phyloP scores from a whole-genome alignment of 208 protist genomes.

The Leishmania aethiopica region DNA sequence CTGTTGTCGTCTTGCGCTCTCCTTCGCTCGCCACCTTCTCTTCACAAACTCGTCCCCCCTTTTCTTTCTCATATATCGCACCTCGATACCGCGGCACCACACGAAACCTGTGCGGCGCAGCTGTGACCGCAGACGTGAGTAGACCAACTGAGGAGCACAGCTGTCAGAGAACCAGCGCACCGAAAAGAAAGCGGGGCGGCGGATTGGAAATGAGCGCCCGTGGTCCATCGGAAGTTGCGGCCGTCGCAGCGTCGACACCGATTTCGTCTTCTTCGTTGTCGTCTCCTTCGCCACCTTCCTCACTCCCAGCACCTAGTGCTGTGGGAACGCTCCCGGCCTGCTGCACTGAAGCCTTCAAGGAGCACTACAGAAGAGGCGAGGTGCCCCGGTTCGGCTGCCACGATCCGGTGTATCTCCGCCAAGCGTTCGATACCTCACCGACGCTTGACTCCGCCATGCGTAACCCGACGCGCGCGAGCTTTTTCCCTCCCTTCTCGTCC shows the following conservation, averaged over 20 bases:
- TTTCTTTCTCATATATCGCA: background rate
- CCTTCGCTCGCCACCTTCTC: background rate
- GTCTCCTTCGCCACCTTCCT: background rate
- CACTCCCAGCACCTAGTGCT: background rate
- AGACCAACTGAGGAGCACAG: background rate
- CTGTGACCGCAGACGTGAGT: background rate
- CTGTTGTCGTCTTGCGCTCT: background rate
- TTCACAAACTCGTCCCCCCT: background rate
- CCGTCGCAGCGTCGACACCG: background rate
- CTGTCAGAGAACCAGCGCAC: background rate
- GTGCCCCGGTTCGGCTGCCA: constrained; percentile 62
- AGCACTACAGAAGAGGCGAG: constrained; percentile 18
- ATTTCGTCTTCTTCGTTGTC: background rate
- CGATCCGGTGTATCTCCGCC: constrained; percentile 50
- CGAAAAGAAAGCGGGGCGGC: background rate
- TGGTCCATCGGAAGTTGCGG: background rate
- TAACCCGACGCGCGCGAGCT: constrained; percentile 2
- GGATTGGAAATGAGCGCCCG: background rate
- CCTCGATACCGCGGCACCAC: background rate
- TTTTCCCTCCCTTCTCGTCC: constrained; percentile 30
- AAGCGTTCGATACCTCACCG: background rate
- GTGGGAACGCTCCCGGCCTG: constrained; percentile 21
- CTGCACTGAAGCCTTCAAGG: constrained; percentile 34
- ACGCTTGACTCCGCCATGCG: background rate
- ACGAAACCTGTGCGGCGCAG: background rate